These are phyloP conservation scores for Backusella macrospora DNA, from an alignment of 192 early-diverging fungal species.

Conservation along the genomic window DNA sequence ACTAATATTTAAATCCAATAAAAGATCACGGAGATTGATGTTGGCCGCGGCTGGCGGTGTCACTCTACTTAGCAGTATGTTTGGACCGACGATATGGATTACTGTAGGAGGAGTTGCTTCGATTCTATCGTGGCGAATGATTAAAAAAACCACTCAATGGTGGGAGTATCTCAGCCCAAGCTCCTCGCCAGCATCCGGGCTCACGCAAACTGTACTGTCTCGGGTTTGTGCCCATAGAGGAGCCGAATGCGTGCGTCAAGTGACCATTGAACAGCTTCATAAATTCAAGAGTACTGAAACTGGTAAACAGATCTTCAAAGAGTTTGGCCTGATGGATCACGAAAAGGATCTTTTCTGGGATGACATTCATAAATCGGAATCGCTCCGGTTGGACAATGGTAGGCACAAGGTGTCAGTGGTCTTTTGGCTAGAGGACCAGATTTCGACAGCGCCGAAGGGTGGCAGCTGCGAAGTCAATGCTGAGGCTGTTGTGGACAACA, in stretches of 20 bases:
- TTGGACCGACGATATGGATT: slow-evolving; percentile 18
- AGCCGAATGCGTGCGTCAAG: slow-evolving; percentile 23
- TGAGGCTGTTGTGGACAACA: not conserved
- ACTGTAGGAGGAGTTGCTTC: slow-evolving; percentile 19
- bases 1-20: not conserved
- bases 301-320: slow-evolving; percentile 4
- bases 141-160: slow-evolving; percentile 21
- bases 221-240: slow-evolving; percentile 25
- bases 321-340: slow-evolving; percentile 14
- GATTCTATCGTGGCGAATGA: slow-evolving; percentile 2
- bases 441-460: not conserved
- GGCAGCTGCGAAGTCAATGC: slow-evolving; percentile 14
- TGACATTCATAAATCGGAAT: not conserved
- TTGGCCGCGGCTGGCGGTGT: not conserved
- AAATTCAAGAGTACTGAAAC: slow-evolving; percentile 4
- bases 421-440: slow-evolving; percentile 14
- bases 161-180: slow-evolving; percentile 6
- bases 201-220: not conserved
- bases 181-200: not conserved
- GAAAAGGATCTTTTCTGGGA: slow-evolving; percentile 4
- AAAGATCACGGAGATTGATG: not conserved
- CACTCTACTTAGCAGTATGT: not conserved
- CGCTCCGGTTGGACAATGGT: not conserved
- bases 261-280: slow-evolving; percentile 13
- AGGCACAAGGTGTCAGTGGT: not conserved